phyloP scores from a whole-genome alignment of 2,329 filamentous ascomycete genomes.

The Sordariomycetes sp. region DNA sequence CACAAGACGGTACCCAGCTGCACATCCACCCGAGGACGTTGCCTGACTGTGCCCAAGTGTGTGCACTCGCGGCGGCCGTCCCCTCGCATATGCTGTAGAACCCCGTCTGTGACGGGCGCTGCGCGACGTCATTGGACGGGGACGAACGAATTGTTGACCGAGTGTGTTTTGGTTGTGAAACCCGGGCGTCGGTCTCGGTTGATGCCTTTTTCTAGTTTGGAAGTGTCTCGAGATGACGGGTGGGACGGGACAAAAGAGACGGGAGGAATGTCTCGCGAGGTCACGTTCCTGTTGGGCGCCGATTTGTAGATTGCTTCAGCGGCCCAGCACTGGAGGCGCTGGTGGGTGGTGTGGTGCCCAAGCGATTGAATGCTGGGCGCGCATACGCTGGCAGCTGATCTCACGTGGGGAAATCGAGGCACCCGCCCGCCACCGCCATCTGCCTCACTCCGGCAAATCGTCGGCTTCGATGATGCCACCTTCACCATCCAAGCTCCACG shows the following conservation, averaged over 20 bases:
- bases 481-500: conserved; percentile 9
- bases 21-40: background rate
- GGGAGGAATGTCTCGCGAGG: no score
- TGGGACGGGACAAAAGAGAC: no score
- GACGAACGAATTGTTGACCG: background rate
- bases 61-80: background rate
- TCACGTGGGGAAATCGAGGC: background rate
- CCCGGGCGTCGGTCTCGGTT: background rate
- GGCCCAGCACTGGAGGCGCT: no score
- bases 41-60: background rate
- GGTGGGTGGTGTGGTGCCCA: no score
- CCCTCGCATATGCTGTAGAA: background rate
- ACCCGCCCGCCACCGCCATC: background rate
- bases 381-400: no score
- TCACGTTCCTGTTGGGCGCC: background rate
- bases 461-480: conserved; percentile 16
- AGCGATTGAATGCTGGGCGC: no score
- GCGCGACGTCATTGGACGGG: background rate
- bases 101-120: background rate
- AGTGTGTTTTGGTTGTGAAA: background rate
- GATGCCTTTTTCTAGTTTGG: background rate
- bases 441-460: conserved; percentile 10
- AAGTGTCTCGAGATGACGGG: background rate
- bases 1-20: background rate
- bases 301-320: background rate